phyloP scores from a whole-genome alignment of 148 eudicot genomes.

The Cornus florida region DNA sequence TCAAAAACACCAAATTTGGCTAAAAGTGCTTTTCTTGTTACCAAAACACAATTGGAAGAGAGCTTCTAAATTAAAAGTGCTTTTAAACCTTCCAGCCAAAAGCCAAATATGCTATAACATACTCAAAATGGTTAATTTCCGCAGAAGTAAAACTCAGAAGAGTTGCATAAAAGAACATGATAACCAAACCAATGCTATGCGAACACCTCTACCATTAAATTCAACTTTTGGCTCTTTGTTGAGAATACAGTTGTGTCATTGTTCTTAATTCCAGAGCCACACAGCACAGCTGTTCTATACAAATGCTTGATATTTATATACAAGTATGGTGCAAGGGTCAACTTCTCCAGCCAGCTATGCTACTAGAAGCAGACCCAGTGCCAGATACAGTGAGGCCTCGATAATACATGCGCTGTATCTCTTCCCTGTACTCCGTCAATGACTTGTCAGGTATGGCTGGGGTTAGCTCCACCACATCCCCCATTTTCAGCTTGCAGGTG shows the following conservation, averaged over 20 bases:
- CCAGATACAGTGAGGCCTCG: conserved; percentile 42
- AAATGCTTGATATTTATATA: conserved; percentile 23
- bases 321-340: conserved; percentile 22
- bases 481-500: conserved; percentile 79
- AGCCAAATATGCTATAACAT: too few species aligned
- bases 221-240: conserved; percentile 15
- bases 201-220: neutral
- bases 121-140: too few species aligned
- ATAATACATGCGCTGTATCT: conserved; percentile 90
- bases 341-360: conserved; percentile 51
- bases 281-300: conserved; percentile 34
- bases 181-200: too few species aligned
- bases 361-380: conserved; percentile 20
- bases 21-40: too few species aligned
- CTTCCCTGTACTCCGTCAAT: conserved; percentile 72
- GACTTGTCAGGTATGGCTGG: conserved; percentile 84
- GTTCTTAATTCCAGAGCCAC: conserved; percentile 22
- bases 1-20: too few species aligned
- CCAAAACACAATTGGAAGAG: too few species aligned
- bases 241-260: conserved; percentile 15
- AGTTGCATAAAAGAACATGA: neutral
- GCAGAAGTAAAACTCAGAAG: neutral
- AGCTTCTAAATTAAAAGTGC: too few species aligned
- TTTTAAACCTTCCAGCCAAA: too few species aligned
- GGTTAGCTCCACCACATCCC: conserved; percentile 82